Conservation (phyloP, 140 eudicot genomes). For the Anethum foeniculum region DNA sequence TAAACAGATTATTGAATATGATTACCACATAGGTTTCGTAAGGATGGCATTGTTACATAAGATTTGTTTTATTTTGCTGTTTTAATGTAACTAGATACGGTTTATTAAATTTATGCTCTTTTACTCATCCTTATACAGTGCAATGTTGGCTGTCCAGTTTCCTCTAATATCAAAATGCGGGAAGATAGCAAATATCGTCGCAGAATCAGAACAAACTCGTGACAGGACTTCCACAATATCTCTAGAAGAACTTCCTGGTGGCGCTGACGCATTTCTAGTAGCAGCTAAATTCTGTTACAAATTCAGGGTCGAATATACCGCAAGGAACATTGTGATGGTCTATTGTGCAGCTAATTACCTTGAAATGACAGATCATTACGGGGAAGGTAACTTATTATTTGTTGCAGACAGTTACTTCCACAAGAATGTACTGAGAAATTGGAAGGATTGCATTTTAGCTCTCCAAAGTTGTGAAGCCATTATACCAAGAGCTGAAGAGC, state of each 20-base stretch:
- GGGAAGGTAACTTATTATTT: slow-evolving; percentile 69
- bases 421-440: slow-evolving; percentile 45
- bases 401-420: slow-evolving; percentile 61
- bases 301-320: slow-evolving; percentile 52
- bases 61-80: not conserved
- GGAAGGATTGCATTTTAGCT: slow-evolving; percentile 90
- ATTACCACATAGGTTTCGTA: not conserved
- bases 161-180: slow-evolving; percentile 92
- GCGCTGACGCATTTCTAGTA: slow-evolving; percentile 43
- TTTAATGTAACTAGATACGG: not conserved
- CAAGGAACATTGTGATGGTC: slow-evolving; percentile 54
- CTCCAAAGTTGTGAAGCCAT: slow-evolving; percentile 74
- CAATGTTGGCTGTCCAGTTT: slow-evolving; percentile 41
- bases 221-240: slow-evolving; percentile 26
- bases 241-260: slow-evolving; percentile 74
- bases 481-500: slow-evolving; percentile 54
- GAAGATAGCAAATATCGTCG: slow-evolving; percentile 45
- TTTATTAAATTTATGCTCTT: not conserved
- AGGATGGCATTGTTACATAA: not conserved
- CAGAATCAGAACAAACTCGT: slow-evolving; percentile 34
- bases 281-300: slow-evolving; percentile 80
- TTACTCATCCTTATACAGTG: not conserved
- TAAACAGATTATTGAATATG: not conserved
- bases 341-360: slow-evolving; percentile 76
- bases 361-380: slow-evolving; percentile 70